A percentile compares a stretch with the other conserved stretches of the same genome.
These are phyloP conservation scores for Penicillium decumbens DNA, from an alignment of 2,329 filamentous ascomycete genomes.

Conservation along the genomic window DNA sequence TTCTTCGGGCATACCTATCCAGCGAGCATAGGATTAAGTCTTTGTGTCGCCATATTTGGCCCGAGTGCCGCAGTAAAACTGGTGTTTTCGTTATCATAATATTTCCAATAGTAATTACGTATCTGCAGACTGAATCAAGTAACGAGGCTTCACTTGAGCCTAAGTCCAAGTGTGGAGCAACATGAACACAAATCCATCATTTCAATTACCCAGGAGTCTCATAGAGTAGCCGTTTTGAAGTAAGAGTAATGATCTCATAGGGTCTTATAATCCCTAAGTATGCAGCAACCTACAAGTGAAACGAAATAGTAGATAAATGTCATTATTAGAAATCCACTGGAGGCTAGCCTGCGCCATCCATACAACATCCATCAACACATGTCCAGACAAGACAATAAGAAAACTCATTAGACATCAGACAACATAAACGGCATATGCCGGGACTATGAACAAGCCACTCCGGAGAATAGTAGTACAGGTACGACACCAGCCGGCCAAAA, in stretches of 20 bases:
- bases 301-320: conserved; percentile 4
- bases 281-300: background rate
- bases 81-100: too few species aligned
- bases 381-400: conserved; percentile 6
- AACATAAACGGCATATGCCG: conserved; percentile 3
- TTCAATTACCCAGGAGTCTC: too few species aligned
- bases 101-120: too few species aligned
- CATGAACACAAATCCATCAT: too few species aligned
- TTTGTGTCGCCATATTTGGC: too few species aligned
- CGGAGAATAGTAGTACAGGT: background rate
- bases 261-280: background rate
- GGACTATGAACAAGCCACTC: background rate
- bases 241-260: background rate
- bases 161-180: too few species aligned
- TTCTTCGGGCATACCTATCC: too few species aligned
- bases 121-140: too few species aligned
- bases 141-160: too few species aligned
- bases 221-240: too few species aligned
- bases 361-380: conserved; percentile 8
- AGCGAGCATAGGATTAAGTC: too few species aligned
- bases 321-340: conserved; percentile 17
- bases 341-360: conserved; percentile 19
- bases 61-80: too few species aligned
- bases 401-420: conserved; percentile 16
- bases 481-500: background rate